These are phyloP conservation scores for Lachnellula cervina DNA, from an alignment of 2,329 filamentous ascomycete genomes.

Conservation along the genomic window DNA sequence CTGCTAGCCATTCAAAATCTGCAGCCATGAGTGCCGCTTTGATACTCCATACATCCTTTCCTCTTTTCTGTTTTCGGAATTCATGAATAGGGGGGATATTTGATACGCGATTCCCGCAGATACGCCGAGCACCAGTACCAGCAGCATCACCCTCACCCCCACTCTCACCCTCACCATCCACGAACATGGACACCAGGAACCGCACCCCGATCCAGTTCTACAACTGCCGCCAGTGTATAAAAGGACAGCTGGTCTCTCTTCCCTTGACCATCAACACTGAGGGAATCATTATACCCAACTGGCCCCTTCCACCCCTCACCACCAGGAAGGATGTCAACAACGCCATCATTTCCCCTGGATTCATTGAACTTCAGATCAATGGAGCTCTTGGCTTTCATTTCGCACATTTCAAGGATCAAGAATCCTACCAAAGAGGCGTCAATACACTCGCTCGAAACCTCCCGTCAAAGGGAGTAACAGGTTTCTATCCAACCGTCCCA, in stretches of 20 bases:
- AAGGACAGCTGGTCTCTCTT: conserved; percentile 15
- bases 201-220: conserved; percentile 18
- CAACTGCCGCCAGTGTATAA: conserved; percentile 25
- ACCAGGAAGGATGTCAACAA: conserved; percentile 39
- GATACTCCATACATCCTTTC: neutral
- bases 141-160: too few relatives aligned
- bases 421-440: conserved; percentile 38
- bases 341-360: conserved; percentile 48
- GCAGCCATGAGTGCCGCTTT: neutral
- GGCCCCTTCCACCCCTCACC: conserved; percentile 17
- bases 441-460: conserved; percentile 44
- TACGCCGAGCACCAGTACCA: neutral
- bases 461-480: conserved; percentile 46
- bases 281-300: conserved; percentile 25
- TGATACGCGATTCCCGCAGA: neutral
- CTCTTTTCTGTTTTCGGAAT: neutral
- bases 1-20: too few relatives aligned
- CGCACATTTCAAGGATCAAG: conserved; percentile 40
- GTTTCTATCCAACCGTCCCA: conserved; percentile 50
- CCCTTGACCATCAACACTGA: conserved; percentile 19
- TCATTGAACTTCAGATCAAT: conserved; percentile 52
- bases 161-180: too few relatives aligned
- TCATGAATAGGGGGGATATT: conserved; percentile 1
- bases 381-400: conserved; percentile 46
- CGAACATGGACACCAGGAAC: neutral